phyloP scores from a whole-genome alignment of 2,329 filamentous ascomycete species.

The Sarocladiaceae sp. region DNA sequence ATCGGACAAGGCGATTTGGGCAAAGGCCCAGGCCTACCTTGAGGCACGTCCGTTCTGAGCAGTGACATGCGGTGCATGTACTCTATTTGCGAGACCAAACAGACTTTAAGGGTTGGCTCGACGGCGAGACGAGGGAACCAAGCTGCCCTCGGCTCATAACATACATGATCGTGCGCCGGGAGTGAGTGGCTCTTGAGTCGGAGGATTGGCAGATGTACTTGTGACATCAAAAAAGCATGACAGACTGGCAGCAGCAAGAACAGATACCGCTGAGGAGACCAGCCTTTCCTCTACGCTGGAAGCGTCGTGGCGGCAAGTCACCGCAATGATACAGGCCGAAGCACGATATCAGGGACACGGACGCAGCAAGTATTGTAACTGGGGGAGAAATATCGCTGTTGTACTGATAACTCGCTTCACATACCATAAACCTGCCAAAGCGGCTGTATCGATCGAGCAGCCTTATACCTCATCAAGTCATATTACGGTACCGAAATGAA shows the following conservation, averaged over 20 bases:
- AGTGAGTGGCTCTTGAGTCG: background rate
- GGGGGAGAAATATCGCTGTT: background rate
- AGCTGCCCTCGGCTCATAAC: background rate
- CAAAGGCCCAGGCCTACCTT: constrained; percentile 51
- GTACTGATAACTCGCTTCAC: background rate
- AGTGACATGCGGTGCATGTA: background rate
- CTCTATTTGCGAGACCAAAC: background rate
- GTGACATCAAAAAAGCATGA: background rate
- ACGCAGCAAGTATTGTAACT: background rate
- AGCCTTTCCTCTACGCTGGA: background rate
- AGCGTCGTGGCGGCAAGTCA: background rate
- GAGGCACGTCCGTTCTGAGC: constrained; percentile 35
- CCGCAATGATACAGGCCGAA: background rate
- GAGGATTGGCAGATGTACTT: background rate
- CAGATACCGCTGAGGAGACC: background rate
- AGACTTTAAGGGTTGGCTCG: background rate
- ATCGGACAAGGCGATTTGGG: constrained; percentile 48
- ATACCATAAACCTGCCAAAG: background rate
- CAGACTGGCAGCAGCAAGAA: background rate
- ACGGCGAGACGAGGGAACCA: background rate
- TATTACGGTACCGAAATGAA: constrained; percentile 3
- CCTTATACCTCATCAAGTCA: background rate
- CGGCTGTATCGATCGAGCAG: background rate
- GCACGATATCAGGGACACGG: background rate
- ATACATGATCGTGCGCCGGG: background rate